Conservation (phyloP, 768 basidiomycete species). For the Tylopilus felleus region DNA sequence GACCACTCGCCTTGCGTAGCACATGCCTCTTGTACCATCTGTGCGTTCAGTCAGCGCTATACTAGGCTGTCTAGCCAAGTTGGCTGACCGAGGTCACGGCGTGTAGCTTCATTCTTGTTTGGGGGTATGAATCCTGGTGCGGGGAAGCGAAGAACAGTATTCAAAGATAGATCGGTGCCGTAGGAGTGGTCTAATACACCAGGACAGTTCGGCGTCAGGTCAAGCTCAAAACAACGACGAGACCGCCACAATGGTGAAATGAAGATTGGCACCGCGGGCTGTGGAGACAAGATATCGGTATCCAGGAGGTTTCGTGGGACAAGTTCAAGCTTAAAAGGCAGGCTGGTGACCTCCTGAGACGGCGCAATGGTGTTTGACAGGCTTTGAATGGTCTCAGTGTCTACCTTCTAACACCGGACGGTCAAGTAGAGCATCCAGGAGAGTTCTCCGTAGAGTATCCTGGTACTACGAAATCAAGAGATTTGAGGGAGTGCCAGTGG, state of each 20-base stretch:
- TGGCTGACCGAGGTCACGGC: not conserved
- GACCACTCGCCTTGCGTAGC: slow-evolving; percentile 10
- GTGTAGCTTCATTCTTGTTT: not conserved
- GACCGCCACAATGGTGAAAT: not conserved
- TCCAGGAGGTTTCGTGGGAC: not conserved
- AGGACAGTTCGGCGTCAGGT: not conserved
- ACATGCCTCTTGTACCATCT: slow-evolving; percentile 14
- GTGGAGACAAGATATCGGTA: not conserved
- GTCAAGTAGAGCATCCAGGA: too few species aligned
- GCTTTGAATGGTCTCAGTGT: too few species aligned
- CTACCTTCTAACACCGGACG: too few species aligned
- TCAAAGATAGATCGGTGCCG: too few species aligned
- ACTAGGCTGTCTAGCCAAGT: not conserved
- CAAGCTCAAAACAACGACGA: not conserved
- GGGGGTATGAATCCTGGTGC: not conserved
- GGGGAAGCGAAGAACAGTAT: not conserved
- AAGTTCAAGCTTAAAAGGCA: not conserved
- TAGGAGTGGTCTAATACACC: not conserved
- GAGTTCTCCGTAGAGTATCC: too few species aligned
- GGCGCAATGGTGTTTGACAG: too few species aligned
- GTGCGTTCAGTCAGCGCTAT: slow-evolving; percentile 1
- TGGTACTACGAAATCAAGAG: too few species aligned
- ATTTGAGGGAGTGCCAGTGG: too few species aligned
- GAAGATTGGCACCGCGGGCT: too few species aligned
- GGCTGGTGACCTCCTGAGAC: too few species aligned